Evolutionary conservation across 2,329 filamentous ascomycete species (phyloP).

Genomic region (Ophiobolus disseminans): DNA sequence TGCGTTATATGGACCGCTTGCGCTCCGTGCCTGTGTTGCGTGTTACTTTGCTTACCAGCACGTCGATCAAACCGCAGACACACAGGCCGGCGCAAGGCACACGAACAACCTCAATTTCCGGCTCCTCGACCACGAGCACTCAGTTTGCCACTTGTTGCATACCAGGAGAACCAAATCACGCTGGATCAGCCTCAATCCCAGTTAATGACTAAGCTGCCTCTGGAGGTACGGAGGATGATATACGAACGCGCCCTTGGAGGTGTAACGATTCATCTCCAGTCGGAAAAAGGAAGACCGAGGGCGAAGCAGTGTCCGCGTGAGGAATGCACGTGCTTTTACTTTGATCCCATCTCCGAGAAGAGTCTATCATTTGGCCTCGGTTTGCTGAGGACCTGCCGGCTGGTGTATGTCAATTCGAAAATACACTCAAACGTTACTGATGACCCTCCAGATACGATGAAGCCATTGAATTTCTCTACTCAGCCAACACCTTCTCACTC

Average conservation of each 20-base stretch:
- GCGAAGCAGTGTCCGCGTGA: conserved; percentile 11
- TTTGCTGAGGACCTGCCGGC: conserved; percentile 27
- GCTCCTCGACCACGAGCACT: conserved; percentile 23
- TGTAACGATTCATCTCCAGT: conserved; percentile 14
- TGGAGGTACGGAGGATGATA: conserved; percentile 30
- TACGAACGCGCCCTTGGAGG: conserved; percentile 24
- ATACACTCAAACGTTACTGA: conserved; percentile 2
- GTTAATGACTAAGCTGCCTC: conserved; percentile 25
- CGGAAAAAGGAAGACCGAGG: conserved; percentile 10
- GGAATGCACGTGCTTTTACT: neutral
- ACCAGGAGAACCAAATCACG: conserved; percentile 16
- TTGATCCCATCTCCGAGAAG: neutral
- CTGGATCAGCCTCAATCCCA: conserved; percentile 22
- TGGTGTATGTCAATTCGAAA: conserved; percentile 20
- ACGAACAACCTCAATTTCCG: conserved; percentile 16
- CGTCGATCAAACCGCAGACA: conserved; percentile 1
- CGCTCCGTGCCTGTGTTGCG: conserved; percentile 25
- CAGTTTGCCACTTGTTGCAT: conserved; percentile 14
- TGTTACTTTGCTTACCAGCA: conserved; percentile 12
- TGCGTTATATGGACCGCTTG: conserved; percentile 21
- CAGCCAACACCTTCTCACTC: conserved; percentile 24
- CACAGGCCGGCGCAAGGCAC: neutral
- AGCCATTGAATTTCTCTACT: conserved; percentile 30
- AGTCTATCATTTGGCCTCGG: conserved; percentile 12
- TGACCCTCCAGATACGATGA: conserved; percentile 28